Evolutionary conservation across 139 green algal species (phyloP), one percentile per base, ranked within the genome.

Genomic region (Tetradesmus lagerheimii): DNA sequence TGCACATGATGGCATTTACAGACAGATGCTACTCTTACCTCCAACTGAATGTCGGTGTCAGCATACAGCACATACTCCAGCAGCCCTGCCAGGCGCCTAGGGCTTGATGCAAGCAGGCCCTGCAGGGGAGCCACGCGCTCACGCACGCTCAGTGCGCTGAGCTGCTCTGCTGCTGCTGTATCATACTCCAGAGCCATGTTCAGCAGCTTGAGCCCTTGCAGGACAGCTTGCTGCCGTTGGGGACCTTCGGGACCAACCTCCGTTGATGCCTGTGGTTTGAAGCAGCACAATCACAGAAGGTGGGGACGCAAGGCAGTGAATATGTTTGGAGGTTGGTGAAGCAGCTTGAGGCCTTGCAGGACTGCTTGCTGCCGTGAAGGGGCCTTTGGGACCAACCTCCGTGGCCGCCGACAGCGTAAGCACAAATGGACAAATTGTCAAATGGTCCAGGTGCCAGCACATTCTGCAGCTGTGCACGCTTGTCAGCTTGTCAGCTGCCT

Each of bases 21-120:
- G 5, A 37, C 64, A 77, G 25, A 35, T 12, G 66, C 29, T 35
- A 20, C 41, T 20, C 82, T 23, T 20, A 89, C 92, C 89, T 95
- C 89, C 0, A 90, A 83, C 90, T 97, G 95, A 1, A 97, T 81
- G 6, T 91, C 92, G 0, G 87, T 96, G 89, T 91, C 85, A 11
- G 92, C 88, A 89, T 98, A 97, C 77, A 94, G 93, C 74, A 97
- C 93, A 71, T 94, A 97, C 86, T 96, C 91, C 76, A 97, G 81
- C 82, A 97, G 87, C 34, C 75, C 29, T 4, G 92, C 74, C 37
- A 97, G 45, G 43, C 94, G 91, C 6, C 88, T 80, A 1, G 67
- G 90, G 64, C 94, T 89, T 11, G 80, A 57, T 77, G 85, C 62
- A 37, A 97, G 90, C 67, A 92, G 87, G 0, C 14, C 50, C 53